Conservation (phyloP, 768 basidiomycete species). For the Leccinum fibrillosum region DNA sequence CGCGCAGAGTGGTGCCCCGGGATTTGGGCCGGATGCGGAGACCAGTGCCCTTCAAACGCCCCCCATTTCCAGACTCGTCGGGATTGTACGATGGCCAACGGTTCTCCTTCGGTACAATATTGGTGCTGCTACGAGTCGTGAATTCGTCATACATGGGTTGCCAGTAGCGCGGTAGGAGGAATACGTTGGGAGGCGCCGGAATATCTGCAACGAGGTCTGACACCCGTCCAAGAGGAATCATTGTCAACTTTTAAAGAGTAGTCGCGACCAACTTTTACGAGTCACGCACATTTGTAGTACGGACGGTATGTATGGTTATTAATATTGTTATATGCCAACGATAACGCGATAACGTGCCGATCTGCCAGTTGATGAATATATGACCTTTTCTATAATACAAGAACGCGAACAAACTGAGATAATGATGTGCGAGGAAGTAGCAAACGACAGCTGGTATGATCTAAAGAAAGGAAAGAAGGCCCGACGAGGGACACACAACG, state of each 20-base stretch:
- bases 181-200: background rate
- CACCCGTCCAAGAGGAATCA: background rate
- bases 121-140: conserved; percentile 13
- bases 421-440: conserved; percentile 29
- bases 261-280: background rate
- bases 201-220: background rate
- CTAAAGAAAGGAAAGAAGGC: conserved; percentile 12
- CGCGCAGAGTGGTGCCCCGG: conserved; percentile 9
- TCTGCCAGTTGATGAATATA: conserved; percentile 10
- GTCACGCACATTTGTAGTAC: background rate
- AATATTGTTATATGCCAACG: background rate
- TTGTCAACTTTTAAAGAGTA: background rate
- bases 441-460: conserved; percentile 28
- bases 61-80: conserved; percentile 14
- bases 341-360: background rate
- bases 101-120: conserved; percentile 6
- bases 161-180: background rate
- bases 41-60: conserved; percentile 4
- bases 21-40: conserved; percentile 11
- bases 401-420: conserved; percentile 28
- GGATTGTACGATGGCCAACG: conserved; percentile 3
- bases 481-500: conserved; percentile 3
- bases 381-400: conserved; percentile 30
- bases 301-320: background rate
- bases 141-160: background rate